Evolutionary conservation across 2,329 filamentous ascomycete genomes (phyloP), one percentile per base, ranked within the genome.

Genomic region (Trichoderma sp.): DNA sequence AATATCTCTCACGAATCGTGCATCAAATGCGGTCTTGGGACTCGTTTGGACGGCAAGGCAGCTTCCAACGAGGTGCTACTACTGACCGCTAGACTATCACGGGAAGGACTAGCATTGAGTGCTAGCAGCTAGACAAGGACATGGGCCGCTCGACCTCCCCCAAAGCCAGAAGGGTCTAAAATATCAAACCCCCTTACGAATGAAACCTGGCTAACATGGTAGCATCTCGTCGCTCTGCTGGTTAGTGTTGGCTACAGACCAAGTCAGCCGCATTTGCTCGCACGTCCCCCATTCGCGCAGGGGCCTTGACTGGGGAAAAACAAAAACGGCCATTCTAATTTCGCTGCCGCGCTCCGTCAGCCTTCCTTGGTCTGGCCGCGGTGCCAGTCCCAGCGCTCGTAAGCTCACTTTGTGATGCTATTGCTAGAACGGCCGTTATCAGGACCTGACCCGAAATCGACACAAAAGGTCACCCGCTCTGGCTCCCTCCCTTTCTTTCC

Each of bases 51-150:
- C 28, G 43, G 53, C 50, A 43, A 58, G 17, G 32, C 50, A 28
- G 11, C 64, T 58, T 58, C 32, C 7, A 53, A 57, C 50, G 20
- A 67, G 23, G 30, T 32, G 34, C 62, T 32, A 53, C 62, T 32
- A 57, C 64, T 58, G 64, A 67, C 64, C 64, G 64, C 64, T 58
- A 67, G 64, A 67, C 64, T n/a, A 67, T 58, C 32, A 30, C 50
- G 32, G 64, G 64, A 58, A 67, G 32, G 36, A 57, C 50, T 67
- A 39, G 50, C 53, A 57, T 50, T 20, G 32, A 58, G 43, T 39
- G 36, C 50, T 63, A 39, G 23, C 26, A 68, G 36, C 50, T 68
- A 58, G 55, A 47, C 65, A 58, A 68, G 36, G 65, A 68, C 34
- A 59, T 36, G 53, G 34, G 65, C 50, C 65, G 57, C 36, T 68